These are phyloP conservation scores for Lepidium africanum DNA, from an alignment of 345 rosid genomes.

Conservation along the genomic window DNA sequence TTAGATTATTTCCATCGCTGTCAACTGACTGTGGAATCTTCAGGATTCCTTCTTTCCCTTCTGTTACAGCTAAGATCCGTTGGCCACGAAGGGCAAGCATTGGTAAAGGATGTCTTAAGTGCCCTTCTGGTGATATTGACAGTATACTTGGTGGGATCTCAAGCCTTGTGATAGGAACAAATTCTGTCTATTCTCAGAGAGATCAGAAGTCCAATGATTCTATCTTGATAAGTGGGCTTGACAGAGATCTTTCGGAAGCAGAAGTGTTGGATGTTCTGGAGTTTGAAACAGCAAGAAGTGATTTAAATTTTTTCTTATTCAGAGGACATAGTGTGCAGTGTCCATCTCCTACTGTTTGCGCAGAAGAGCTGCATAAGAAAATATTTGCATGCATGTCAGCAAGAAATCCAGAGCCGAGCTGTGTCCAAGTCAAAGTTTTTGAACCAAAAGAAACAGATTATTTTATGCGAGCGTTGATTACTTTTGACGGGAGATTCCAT, in stretches of 20 bases:
- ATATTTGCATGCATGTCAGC: conserved; percentile 58
- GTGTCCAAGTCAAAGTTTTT: conserved; percentile 50
- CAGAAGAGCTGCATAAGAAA: conserved; percentile 45
- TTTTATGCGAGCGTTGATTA: conserved; percentile 48
- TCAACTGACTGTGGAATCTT: conserved; percentile 37
- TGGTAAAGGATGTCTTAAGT: conserved; percentile 40
- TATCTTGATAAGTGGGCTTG: conserved; percentile 44
- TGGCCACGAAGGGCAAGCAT: conserved; percentile 72
- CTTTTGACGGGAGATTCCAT: conserved; percentile 75
- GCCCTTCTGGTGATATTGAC: conserved; percentile 39
- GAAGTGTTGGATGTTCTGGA: conserved; percentile 53
- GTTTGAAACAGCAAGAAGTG: conserved; percentile 39
- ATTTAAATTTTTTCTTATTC: conserved; percentile 45
- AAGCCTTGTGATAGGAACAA: conserved; percentile 43
- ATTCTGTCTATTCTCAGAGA: conserved; percentile 29
- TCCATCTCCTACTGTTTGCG: conserved; percentile 44
- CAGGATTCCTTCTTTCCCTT: conserved; percentile 55
- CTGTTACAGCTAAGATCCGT: conserved; percentile 54
- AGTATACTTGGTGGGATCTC: conserved; percentile 35
- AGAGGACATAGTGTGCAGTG: conserved; percentile 44
- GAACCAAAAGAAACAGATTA: conserved; percentile 44
- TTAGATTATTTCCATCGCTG: conserved; percentile 49
- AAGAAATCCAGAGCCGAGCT: conserved; percentile 36
- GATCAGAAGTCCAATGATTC: conserved; percentile 28
- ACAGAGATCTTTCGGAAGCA: conserved; percentile 53